Evolutionary conservation across 371 early-diverging fungal species (phyloP).

Genomic region (Mucor saturninus): DNA sequence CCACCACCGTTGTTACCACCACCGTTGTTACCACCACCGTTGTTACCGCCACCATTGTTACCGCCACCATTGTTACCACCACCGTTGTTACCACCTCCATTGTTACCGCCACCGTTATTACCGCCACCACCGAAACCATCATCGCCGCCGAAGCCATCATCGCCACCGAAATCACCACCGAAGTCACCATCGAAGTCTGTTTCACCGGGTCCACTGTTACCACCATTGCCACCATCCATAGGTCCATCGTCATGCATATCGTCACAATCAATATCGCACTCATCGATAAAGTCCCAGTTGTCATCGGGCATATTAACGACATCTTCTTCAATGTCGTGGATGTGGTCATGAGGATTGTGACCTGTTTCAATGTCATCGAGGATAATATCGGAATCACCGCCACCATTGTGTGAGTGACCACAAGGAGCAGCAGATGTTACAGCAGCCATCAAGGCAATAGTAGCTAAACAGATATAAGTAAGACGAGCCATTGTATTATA

Average conservation of each 20-base stretch:
- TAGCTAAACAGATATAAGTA: constrained; percentile 21
- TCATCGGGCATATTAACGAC: not conserved
- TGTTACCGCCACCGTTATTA: no score
- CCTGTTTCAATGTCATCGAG: not conserved
- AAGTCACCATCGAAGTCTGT: no score
- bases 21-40: no score
- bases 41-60: no score
- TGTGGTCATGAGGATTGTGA: not conserved
- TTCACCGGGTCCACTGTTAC: not conserved
- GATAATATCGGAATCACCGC: not conserved
- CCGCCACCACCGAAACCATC: not conserved
- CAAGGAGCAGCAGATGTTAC: constrained; percentile 27
- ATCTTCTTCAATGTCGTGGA: constrained; percentile 3
- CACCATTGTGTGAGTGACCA: constrained; percentile 1
- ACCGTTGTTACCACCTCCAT: not conserved
- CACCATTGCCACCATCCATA: not conserved
- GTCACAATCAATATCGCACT: not conserved
- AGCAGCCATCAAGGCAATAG: constrained; percentile 20
- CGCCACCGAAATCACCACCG: not conserved
- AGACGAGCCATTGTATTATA: constrained; percentile 27
- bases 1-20: no score
- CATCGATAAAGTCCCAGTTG: constrained; percentile 1
- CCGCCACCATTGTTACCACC: not conserved
- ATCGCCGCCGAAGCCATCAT: not conserved
- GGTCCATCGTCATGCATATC: not conserved